Evolutionary conservation across 2,329 filamentous ascomycete species (phyloP).

Genomic region (Chrysoporthe austroafricana): DNA sequence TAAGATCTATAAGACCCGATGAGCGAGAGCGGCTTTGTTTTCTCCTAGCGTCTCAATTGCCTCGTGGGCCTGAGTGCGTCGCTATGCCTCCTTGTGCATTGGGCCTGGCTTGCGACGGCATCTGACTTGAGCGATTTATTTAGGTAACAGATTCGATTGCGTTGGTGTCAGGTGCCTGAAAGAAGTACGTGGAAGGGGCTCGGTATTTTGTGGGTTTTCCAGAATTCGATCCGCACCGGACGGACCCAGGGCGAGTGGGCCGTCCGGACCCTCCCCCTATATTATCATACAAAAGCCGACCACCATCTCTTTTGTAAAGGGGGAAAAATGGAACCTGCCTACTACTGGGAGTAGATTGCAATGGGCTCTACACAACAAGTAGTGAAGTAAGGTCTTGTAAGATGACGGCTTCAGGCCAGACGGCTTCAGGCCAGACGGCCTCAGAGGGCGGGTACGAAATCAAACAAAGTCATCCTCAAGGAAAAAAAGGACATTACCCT

Average conservation of each 20-base stretch:
- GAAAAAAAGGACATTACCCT: background rate
- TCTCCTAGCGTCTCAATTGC: background rate
- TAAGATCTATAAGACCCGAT: too few species aligned
- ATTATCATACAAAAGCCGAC: constrained; percentile 2
- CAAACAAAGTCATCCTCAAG: background rate
- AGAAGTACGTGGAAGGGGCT: constrained; percentile 4
- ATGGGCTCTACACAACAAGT: background rate
- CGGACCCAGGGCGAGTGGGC: background rate
- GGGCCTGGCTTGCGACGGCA: background rate
- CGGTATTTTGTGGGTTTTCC: background rate
- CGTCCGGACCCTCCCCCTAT: background rate
- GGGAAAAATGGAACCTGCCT: constrained; percentile 3
- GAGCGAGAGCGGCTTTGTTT: background rate
- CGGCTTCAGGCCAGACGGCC: background rate
- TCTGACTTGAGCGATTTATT: background rate
- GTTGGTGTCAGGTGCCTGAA: background rate
- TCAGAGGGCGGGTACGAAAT: background rate
- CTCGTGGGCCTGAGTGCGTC: background rate
- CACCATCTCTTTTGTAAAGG: constrained; percentile 6
- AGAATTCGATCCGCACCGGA: background rate
- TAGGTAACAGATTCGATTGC: background rate
- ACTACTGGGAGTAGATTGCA: background rate
- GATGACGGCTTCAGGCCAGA: background rate
- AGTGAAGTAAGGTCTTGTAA: background rate
- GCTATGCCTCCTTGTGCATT: background rate